Conservation (phyloP, 768 basidiomycete species). For the Termitomyces eurrhizus region DNA sequence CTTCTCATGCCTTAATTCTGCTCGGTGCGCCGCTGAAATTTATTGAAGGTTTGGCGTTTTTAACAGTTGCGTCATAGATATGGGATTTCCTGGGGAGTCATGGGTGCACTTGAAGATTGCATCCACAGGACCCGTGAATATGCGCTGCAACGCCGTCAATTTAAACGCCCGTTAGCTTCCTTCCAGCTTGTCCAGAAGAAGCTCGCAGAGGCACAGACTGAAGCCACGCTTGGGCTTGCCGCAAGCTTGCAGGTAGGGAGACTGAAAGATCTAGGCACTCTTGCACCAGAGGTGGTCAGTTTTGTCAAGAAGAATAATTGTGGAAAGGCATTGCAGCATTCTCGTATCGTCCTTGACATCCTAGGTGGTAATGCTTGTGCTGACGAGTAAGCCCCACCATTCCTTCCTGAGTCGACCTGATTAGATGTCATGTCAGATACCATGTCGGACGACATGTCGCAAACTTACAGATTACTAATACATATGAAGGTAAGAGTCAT, state of each 20-base stretch:
- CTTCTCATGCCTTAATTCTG: constrained; percentile 91
- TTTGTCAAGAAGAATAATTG: constrained; percentile 95
- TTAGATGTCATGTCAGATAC: constrained; percentile 53
- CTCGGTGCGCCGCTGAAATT: constrained; percentile 42
- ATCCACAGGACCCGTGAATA: constrained; percentile 74
- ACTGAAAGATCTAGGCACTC: constrained; percentile 72
- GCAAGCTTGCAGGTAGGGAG: constrained; percentile 80
- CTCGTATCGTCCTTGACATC: constrained; percentile 80
- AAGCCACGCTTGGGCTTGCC: constrained; percentile 73
- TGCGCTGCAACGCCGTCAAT: constrained; percentile 87
- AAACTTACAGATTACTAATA: constrained; percentile 94
- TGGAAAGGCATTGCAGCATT: constrained; percentile 84
- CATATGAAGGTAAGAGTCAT: constrained; percentile 72
- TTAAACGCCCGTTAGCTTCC: constrained; percentile 82
- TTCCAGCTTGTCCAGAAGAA: constrained; percentile 99
- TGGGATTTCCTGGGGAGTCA: constrained; percentile 93
- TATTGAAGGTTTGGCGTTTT: neutral
- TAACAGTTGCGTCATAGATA: constrained; percentile 37
- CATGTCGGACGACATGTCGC: constrained; percentile 93
- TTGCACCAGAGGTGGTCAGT: constrained; percentile 91
- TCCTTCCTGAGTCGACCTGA: neutral
- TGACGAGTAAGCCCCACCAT: constrained; percentile 66
- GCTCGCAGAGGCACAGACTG: constrained; percentile 88
- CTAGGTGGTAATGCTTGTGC: constrained; percentile 91
- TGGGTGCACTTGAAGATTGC: constrained; percentile 95